Base-by-base conservation (phyloP, 2,329 filamentous ascomycete species). In the Fusarium poae region DNA sequence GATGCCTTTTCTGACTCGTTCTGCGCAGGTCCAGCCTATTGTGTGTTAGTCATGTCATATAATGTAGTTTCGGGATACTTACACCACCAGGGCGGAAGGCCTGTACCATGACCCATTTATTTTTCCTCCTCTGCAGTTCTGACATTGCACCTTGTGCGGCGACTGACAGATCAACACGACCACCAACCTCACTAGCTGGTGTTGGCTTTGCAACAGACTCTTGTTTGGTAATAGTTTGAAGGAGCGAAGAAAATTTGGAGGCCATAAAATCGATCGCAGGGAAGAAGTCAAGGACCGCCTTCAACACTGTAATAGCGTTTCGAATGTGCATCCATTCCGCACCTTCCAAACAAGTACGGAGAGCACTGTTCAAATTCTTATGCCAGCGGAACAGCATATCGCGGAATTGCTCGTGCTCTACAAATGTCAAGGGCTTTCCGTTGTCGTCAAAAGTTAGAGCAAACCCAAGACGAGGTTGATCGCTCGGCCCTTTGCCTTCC, bases 311-410 rank as follows among this genome's bases (percentile, higher is more conserved):
- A 71, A 98, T 97, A 44, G 94, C 93, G 77, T 99, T 99, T 57
- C 95, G 90, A 76, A 98, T 97, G 78, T 97, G 94, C 91, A 97
- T 97, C 87, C 96, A 99, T 79, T 98, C 95, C 32, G 88, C 89
- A 29, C 91, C 91, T 20, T 89, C 88, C 46, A 99, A 85, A 77
- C 95, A 97, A 37, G 87, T 86, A 77, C 94, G 94, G 56, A 99
- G 83, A 4, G 95, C 93, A 50, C 83, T 87, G 72, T 91, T 92
- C 43, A 99, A 82, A 67, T 92, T 89, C 73, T 91, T 89, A 79
- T 99, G 97, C 94, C 95, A 98, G 72, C 92, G 92, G 82, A 92
- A 96, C 32, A 97, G 84, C 53, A 97, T 82, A 71, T 92, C 90
- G 50, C 93, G 90, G 82, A 97, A 99, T 56, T 93, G 89, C 68